A percentile compares a stretch with the other conserved stretches of the same genome.
Conservation (phyloP, 306 rosid species). For the Astragalus glycyphyllos region DNA sequence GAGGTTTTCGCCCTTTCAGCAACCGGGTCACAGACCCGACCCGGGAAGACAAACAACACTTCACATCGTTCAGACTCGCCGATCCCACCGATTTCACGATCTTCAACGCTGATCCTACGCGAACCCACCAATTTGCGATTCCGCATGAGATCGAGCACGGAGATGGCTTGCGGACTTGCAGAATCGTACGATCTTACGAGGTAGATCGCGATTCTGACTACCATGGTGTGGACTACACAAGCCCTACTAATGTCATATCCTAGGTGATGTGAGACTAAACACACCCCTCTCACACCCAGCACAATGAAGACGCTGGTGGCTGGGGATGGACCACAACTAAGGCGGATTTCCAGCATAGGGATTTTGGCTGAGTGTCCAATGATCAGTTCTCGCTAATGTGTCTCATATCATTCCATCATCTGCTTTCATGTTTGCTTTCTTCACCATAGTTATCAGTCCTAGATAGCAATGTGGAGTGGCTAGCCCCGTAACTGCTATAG, state of each 20-base stretch:
- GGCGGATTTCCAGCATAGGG: background rate
- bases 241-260: background rate
- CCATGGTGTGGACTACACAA: background rate
- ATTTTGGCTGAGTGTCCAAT: conserved; percentile 26
- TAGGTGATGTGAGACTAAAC: background rate
- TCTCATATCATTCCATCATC: conserved; percentile 1
- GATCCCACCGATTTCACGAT: too few relatives aligned
- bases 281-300: background rate
- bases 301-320: background rate
- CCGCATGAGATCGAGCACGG: too few relatives aligned
- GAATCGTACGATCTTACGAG: too few relatives aligned
- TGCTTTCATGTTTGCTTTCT: background rate
- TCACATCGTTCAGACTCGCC: too few relatives aligned
- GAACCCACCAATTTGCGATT: too few relatives aligned
- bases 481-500: background rate
- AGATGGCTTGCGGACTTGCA: too few relatives aligned
- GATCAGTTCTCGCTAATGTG: background rate
- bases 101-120: too few relatives aligned
- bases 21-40: too few relatives aligned
- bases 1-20: too few relatives aligned
- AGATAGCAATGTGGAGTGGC: background rate
- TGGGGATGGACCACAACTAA: background rate
- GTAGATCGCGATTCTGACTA: too few relatives aligned
- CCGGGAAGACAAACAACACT: too few relatives aligned
- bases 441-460: background rate